Evolutionary conservation across 2,329 filamentous ascomycete genomes (phyloP), one percentile per base, ranked within the genome.

Genomic region (Stenocarpella maydis): DNA sequence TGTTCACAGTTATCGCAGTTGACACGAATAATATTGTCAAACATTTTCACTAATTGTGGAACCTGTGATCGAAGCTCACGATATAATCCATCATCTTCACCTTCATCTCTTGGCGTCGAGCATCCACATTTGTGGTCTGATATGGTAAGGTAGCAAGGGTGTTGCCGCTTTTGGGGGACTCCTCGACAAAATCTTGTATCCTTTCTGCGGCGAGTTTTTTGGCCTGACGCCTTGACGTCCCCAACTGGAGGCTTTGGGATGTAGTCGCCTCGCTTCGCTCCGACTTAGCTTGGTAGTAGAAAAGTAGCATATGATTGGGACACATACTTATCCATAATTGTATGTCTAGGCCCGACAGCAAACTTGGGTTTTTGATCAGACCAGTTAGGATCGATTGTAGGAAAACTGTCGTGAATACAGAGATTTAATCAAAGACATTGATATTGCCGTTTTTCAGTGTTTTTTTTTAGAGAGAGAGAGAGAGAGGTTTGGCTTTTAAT

Each of bases 61-160:
- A 63, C 3, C 49, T 15, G 4, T 63, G 10, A n/a, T 63, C 41
- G n/a, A 63, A 63, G 14, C 6, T n/a, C 7, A 43, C 43, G 17
- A 63, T 63, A 7, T 63, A 63, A 37, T 49, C 43, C 58, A 63
- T 63, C 58, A 63, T 63, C 28, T 49, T 34, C 7, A 63, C 43
- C n/a, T 63, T 63, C 58, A 47, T 49, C 41, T 63, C 58, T 12
- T n/a, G 26, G 41, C 58, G 58, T 19, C 58, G 31, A 21, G 43
- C 58, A 26, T 63, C 58, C n/a, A 63, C 58, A 6, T 63, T 37
- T 4, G 43, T 49, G 14, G 58, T 63, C 26, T 63, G 58, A n/a
- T 63, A 24, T 10, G 58, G 43, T 12, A 63, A 15, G 12, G 28
- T 63, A 24, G 43, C 58, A 21, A 63, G 58, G 7, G n/a, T 34